A percentile compares a stretch with the other conserved stretches of the same genome.
Conservation (phyloP, 768 basidiomycete genomes). For the Ramaria rubella region DNA sequence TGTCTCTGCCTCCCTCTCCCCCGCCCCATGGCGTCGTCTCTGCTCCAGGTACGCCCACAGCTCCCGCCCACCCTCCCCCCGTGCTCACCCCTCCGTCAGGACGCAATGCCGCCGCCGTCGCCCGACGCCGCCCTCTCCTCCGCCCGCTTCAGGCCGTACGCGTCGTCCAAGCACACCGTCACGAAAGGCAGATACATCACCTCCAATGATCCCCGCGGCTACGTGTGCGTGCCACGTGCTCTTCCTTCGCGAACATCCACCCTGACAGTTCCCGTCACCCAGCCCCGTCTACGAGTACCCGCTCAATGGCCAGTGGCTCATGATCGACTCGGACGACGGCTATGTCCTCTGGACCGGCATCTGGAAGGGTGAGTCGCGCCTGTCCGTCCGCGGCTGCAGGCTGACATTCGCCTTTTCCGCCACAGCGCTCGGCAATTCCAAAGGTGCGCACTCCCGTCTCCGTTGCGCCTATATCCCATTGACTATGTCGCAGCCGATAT, state of each 20-base stretch:
- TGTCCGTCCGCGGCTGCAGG: neutral
- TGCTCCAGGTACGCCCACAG: constrained; percentile 14
- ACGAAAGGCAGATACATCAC: constrained; percentile 85
- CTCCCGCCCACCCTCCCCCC: neutral
- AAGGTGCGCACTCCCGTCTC: constrained; percentile 43
- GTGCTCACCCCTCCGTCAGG: neutral
- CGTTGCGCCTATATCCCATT: constrained; percentile 1
- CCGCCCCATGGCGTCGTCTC: constrained; percentile 18
- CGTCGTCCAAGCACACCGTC: constrained; percentile 72
- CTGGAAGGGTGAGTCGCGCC: constrained; percentile 67
- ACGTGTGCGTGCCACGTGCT: constrained; percentile 56
- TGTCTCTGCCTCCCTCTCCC: neutral
- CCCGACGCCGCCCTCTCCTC: neutral
- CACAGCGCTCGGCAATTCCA: constrained; percentile 79
- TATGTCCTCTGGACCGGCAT: constrained; percentile 91
- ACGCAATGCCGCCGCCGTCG: neutral
- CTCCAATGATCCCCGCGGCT: constrained; percentile 81
- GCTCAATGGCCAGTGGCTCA: constrained; percentile 85
- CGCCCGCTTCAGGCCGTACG: constrained; percentile 53
- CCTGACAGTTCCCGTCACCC: constrained; percentile 12
- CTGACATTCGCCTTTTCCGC: constrained; percentile 13
- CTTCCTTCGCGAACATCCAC: neutral
- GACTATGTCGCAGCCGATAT: constrained; percentile 63
- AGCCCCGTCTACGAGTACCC: constrained; percentile 88
- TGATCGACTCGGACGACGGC: constrained; percentile 93